Conservation (phyloP, 345 rosid species). For the Moricandia arvensis region DNA sequence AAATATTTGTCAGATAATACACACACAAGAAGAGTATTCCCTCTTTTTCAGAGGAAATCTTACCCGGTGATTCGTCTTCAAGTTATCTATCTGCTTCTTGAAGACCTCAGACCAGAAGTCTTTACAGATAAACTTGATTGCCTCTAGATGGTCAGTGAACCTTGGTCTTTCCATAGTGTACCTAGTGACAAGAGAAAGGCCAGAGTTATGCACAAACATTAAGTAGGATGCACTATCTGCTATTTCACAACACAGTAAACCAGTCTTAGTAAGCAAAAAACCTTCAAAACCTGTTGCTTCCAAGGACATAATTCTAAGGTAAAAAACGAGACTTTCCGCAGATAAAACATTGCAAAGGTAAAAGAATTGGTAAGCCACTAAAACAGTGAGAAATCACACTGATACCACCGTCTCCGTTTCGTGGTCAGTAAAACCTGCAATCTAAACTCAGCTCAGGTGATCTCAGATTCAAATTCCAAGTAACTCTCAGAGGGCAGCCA, state of each 20-base stretch:
- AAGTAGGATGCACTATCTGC: background rate
- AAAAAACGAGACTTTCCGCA: background rate
- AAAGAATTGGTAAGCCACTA: background rate
- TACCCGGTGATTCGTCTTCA: slow-evolving; percentile 96
- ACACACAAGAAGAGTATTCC: background rate
- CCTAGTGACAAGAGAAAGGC: background rate
- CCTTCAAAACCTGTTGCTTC: background rate
- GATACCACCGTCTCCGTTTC: too few relatives aligned
- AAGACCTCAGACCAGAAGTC: background rate
- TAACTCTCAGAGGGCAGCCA: background rate
- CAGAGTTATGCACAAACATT: background rate
- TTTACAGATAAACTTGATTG: background rate
- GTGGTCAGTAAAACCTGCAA: too few relatives aligned
- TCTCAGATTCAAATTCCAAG: slow-evolving; percentile 1
- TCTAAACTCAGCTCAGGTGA: background rate
- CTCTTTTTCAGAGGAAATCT: background rate
- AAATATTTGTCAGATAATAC: background rate
- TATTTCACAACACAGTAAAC: background rate
- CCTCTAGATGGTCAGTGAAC: background rate
- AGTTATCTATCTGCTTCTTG: slow-evolving; percentile 78
- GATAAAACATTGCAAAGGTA: background rate
- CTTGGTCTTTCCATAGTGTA: background rate
- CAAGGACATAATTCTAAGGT: background rate
- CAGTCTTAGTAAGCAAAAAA: background rate
- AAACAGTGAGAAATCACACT: background rate